Conservation (phyloP, 345 rosid genomes). For the Salix purpurea region DNA sequence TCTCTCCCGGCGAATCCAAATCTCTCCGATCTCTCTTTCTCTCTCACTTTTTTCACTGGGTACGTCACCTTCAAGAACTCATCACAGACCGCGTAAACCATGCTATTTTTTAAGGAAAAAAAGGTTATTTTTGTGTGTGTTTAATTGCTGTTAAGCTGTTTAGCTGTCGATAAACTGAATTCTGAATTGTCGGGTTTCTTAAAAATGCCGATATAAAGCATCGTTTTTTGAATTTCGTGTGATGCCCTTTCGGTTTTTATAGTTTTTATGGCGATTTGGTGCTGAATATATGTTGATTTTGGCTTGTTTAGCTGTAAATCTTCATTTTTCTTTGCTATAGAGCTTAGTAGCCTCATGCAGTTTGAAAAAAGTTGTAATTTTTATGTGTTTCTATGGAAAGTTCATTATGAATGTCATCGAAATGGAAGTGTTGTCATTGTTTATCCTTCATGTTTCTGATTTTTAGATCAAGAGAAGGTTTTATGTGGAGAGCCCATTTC, state of each 20-base stretch:
- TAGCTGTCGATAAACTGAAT: not conserved
- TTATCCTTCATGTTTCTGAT: not conserved
- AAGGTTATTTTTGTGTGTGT: not conserved
- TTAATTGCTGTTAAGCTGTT: not conserved
- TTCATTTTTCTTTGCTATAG: not conserved
- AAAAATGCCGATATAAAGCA: not conserved
- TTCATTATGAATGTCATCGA: not conserved
- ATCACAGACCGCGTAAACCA: constrained; percentile 19
- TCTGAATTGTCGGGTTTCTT: not conserved
- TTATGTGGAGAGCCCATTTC: not conserved
- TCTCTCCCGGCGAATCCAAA: constrained; percentile 4
- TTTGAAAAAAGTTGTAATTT: not conserved
- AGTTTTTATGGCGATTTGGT: constrained; percentile 1
- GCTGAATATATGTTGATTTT: not conserved
- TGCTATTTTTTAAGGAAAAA: not conserved
- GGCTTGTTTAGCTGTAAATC: not conserved
- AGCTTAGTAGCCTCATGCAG: not conserved
- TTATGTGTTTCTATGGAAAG: not conserved
- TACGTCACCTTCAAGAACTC: constrained; percentile 18
- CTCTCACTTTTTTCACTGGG: constrained; percentile 35
- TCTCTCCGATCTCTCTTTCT: constrained; percentile 35
- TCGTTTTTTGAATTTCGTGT: not conserved
- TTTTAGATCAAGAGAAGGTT: not conserved
- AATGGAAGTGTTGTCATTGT: not conserved
- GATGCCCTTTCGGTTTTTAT: not conserved